Conservation (phyloP, 2,329 filamentous ascomycete species). For the Nemania bipapillata region DNA sequence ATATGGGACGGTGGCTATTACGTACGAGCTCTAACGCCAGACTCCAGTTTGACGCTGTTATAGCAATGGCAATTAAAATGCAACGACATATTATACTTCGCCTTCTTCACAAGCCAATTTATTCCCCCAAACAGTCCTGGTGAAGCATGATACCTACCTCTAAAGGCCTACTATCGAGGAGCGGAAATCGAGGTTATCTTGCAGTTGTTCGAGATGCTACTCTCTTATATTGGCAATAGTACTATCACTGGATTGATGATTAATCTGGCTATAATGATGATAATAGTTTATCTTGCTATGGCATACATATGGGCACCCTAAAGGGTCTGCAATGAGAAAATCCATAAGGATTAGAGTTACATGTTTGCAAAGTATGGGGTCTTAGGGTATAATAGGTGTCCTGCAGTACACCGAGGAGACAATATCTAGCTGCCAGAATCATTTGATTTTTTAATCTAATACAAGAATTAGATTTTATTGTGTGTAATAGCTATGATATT, state of each 20-base stretch:
- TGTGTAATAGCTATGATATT: too few relatives aligned
- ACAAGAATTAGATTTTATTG: too few relatives aligned
- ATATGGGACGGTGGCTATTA: not conserved
- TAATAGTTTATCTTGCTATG: too few relatives aligned
- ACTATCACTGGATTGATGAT: not conserved
- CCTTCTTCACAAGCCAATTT: not conserved
- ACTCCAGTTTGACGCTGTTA: not conserved
- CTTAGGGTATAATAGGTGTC: too few relatives aligned
- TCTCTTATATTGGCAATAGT: not conserved
- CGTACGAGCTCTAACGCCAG: not conserved
- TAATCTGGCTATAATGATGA: not conserved
- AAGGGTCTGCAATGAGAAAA: not conserved
- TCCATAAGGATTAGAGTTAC: too few relatives aligned
- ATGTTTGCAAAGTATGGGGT: too few relatives aligned
- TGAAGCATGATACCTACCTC: not conserved
- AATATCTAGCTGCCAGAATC: too few relatives aligned
- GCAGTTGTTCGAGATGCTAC: not conserved
- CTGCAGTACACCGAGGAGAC: too few relatives aligned
- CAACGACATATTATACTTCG: not conserved
- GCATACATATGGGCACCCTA: not conserved
- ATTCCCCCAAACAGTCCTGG: not conserved
- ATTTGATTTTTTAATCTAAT: too few relatives aligned
- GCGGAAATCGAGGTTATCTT: not conserved
- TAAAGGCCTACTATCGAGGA: not conserved
- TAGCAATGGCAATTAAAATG: not conserved